A percentile compares a stretch with the other conserved stretches of the same genome.
Evolutionary conservation across 768 basidiomycete genomes (phyloP).

Genomic region (Trametes elegans): DNA sequence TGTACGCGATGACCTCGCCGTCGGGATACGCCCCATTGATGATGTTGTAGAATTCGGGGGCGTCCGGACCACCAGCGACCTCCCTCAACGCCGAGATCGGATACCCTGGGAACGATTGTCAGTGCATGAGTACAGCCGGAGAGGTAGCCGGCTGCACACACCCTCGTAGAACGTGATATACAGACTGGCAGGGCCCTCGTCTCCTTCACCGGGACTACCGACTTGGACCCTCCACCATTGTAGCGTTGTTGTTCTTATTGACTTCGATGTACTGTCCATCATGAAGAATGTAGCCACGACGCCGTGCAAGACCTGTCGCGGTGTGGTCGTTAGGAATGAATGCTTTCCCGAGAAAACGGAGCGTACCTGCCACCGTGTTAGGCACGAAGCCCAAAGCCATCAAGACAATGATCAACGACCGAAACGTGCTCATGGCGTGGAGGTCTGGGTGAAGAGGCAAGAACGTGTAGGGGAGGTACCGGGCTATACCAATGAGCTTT

Average conservation of each 20-base stretch:
- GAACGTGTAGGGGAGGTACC: no score
- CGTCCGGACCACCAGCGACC: neutral
- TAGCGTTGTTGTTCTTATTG: conserved; percentile 19
- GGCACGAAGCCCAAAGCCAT: no score
- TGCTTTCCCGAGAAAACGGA: no score
- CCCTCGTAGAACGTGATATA: conserved; percentile 26
- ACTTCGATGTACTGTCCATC: conserved; percentile 24
- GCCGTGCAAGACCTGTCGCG: no score
- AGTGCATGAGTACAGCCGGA: neutral
- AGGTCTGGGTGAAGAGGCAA: no score
- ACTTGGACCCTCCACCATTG: conserved; percentile 29
- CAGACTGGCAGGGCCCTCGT: conserved; percentile 18
- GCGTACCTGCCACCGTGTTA: no score
- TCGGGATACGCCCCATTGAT: conserved; percentile 23
- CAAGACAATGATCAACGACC: no score
- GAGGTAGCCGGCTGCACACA: neutral
- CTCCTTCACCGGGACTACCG: conserved; percentile 7
- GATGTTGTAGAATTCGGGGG: conserved; percentile 18
- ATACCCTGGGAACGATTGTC: conserved; percentile 8
- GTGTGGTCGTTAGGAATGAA: no score
- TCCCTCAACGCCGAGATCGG: neutral
- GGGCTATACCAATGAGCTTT: no score
- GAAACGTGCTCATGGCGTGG: no score
- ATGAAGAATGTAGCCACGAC: no score
- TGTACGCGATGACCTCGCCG: conserved; percentile 20